Evolutionary conservation across 805 yeast genomes (phyloP).

Genomic region (Blastobotrys chiropterorum): DNA sequence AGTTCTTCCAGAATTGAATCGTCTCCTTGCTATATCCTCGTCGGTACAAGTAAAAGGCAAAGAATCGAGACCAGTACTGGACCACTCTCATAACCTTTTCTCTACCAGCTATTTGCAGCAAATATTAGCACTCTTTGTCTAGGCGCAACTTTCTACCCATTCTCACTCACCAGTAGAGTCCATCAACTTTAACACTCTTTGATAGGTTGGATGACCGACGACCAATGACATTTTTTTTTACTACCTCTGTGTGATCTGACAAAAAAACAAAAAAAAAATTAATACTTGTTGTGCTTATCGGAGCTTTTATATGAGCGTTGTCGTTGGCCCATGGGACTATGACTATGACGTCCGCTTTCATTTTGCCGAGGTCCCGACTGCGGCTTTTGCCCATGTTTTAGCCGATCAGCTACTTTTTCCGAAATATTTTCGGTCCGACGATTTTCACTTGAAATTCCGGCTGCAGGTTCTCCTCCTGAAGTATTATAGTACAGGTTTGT

Average conservation of each 20-base stretch:
- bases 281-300: background rate
- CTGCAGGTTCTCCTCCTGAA: background rate
- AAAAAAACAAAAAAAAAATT: too few species aligned
- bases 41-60: slow-evolving; percentile 54
- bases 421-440: background rate
- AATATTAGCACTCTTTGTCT: background rate
- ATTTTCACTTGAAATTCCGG: background rate
- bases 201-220: slow-evolving; percentile 66
- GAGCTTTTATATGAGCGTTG: background rate
- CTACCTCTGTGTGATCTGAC: background rate
- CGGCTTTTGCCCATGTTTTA: too few species aligned
- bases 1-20: slow-evolving; percentile 44
- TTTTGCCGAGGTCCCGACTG: background rate
- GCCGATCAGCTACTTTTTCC: background rate
- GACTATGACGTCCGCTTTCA: background rate
- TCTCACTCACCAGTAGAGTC: background rate
- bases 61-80: slow-evolving; percentile 74
- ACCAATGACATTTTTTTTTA: slow-evolving; percentile 23
- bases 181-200: slow-evolving; percentile 29
- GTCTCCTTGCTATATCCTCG: slow-evolving; percentile 46
- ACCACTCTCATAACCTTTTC: slow-evolving; percentile 74
- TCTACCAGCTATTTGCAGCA: slow-evolving; percentile 41
- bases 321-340: background rate
- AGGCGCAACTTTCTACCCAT: background rate
- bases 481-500: background rate